Base-by-base conservation (phyloP, 176 grass and related monocot genomes). In the Otatea glauca region DNA sequence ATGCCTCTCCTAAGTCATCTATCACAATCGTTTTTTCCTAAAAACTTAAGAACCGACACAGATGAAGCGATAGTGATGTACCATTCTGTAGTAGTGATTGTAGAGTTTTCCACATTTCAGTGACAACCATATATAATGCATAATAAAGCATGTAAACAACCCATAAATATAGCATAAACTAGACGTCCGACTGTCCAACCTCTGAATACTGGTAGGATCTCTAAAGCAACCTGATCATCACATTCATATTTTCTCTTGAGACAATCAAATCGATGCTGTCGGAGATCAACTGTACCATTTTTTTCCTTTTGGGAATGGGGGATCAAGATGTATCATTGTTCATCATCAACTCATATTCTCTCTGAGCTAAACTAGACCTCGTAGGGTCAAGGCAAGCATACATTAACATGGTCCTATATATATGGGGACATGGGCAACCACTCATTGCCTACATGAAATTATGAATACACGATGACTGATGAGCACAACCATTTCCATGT, bases 261-360 rank as follows among this genome's bases (percentile, higher is more conserved):
- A 44, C 59, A 56, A 9, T 47, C 7, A 18, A 49, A 72, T 16
- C 1, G 4, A 45, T 51, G 74, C 48, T 56, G 29, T 38, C 39
- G 32, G 27, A 9, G 55, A 29, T 10, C 56, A 15, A 44, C 75
- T 44, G 14, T 55, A 62, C 58, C 38, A 49, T 50, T 60, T 12
- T 20, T 8, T 18, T 4, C 14, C 66, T 41, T 82, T 32, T 37
- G 71, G 15, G 13, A 69, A 63, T 29, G 11, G 70, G 78, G 60
- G 38, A 68, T 82, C 38, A 75, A 42, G 49, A 6, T 4, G 14
- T 64, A 75, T 81, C 63, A 47, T 38, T 76, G 49, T 59, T 27
- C 85, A 81, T 75, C 50, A 76, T 82, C 69, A 87, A 25, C 18
- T n/a, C 13, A 23, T 4, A 76, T 77, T 70, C 41, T 69, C 56